Base-by-base conservation (phyloP, 768 basidiomycete species). In the Gymnopilus junonius region DNA sequence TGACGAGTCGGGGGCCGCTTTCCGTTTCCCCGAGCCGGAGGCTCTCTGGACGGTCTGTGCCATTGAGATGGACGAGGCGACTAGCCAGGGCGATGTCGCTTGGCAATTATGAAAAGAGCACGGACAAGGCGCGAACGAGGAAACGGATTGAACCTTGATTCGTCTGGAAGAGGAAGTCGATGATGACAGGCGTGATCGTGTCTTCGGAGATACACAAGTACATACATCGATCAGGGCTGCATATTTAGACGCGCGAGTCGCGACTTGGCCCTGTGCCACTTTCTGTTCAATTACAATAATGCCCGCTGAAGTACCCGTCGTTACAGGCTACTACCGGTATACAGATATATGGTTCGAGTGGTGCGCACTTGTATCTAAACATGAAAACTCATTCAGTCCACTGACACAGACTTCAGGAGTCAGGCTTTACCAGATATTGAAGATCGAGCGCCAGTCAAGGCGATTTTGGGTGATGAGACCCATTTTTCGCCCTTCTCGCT, bases 311-410 rank as follows among this genome's bases (percentile, higher is more conserved):
- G 70, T 75, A 27, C 77, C 83, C 4, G 80, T 85, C 4, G 74
- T 88, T 53, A 88, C 83, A 61, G 92, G 92, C 14, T 94, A 89
- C 70, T 94, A 93, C 73, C 80, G 94, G 56, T 94, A 90, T 72
- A 92, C 92, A 0, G 93, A 95, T 74, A 88, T 95, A 56, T 90
- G 87, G 84, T 94, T 87, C 60, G 88, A 93, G 73, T 93, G 90
- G 92, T 90, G 68, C 66, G 58, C 42, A 34, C 15, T 42, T 15
- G 48, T 25, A 15, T 25, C 23, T 21, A 34, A 29, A 46, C 29
- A 45, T 25, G 2, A 25, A 5, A 23, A 6, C 15, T n/a, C 23
- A 17, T 20, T 21, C n/a, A 15, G 7, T 32, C 60, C 5, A n/a
- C 59, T 63, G n/a, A 66, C 27, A 4, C 25, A 21, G 20, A 35